Percentiles rank a stretch among this genome's conserved stretches.
Conservation (phyloP, 75 land plant species). For the Selaginella moellendorffii region DNA sequence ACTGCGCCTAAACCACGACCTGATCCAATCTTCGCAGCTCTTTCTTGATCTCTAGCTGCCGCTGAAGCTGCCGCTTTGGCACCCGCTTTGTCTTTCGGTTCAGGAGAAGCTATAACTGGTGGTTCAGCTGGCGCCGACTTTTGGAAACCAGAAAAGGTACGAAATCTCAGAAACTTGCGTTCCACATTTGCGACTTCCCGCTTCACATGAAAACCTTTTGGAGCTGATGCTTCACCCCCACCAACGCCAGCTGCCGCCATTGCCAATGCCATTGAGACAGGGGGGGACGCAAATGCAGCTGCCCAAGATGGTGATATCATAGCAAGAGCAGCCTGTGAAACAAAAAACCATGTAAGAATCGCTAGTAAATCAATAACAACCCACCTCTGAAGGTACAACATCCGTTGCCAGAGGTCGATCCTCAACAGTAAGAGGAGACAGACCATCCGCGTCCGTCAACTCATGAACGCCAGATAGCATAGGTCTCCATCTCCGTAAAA, state of each 20-base stretch:
- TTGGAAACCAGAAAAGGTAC: conserved; percentile 70
- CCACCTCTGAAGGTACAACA: conserved; percentile 86
- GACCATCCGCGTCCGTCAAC: conserved; percentile 79
- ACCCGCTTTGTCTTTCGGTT: conserved; percentile 76
- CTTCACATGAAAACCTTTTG: conserved; percentile 30
- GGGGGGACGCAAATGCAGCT: conserved; percentile 98
- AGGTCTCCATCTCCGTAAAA: conserved; percentile 88
- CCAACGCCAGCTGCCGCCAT: conserved; percentile 99
- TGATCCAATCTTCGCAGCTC: conserved; percentile 92
- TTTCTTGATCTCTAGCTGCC: conserved; percentile 95
- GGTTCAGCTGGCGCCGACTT: conserved; percentile 15
- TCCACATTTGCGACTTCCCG: conserved; percentile 61
- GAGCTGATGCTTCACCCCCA: conserved; percentile 24
- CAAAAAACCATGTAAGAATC: not conserved
- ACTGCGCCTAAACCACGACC: conserved; percentile 97
- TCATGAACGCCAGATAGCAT: conserved; percentile 91
- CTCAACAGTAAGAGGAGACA: conserved; percentile 76
- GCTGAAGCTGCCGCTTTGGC: conserved; percentile 94
- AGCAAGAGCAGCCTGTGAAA: conserved; percentile 67
- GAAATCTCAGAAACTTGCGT: conserved; percentile 44
- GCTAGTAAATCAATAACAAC: not conserved
- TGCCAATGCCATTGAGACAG: conserved; percentile 98
- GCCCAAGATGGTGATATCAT: conserved; percentile 98
- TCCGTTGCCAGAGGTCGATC: conserved; percentile 87
- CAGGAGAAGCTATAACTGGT: conserved; percentile 30